Percentiles rank a stretch among this genome's conserved stretches.
These are phyloP conservation scores for Colletotrichum australisinense DNA, from an alignment of 2,329 filamentous ascomycete species.

Conservation along the genomic window DNA sequence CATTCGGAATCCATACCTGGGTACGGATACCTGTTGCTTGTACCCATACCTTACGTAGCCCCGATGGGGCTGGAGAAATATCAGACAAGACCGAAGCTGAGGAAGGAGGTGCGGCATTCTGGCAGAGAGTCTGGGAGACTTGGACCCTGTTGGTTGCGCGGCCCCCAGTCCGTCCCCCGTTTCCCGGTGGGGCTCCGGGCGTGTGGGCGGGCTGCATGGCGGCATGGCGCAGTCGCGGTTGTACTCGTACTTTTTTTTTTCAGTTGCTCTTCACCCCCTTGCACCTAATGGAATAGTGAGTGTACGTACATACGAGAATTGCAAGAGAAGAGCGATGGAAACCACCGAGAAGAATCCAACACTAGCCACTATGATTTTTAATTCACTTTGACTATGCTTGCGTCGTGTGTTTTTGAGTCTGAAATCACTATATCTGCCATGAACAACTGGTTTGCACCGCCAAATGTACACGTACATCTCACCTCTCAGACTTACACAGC, in stretches of 20 bases:
- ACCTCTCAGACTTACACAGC: slow-evolving; percentile 27
- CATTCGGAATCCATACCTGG: neutral
- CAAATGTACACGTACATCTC: slow-evolving; percentile 4
- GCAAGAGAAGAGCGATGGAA: neutral
- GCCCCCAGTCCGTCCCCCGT: slow-evolving; percentile 19
- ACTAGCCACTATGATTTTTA: neutral
- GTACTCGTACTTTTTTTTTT: neutral
- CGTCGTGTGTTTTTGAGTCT: neutral
- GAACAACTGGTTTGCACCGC: neutral
- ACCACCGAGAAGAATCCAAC: neutral
- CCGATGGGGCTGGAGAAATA: slow-evolving; percentile 13
- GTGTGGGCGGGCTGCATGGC: slow-evolving; percentile 33
- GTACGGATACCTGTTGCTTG: too few species aligned
- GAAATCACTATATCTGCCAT: too few species aligned
- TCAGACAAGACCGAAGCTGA: slow-evolving; percentile 11
- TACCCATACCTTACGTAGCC: neutral
- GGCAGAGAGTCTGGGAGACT: neutral
- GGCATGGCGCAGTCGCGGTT: slow-evolving; percentile 30
- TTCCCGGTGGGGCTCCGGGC: slow-evolving; percentile 22
- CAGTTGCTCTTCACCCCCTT: neutral
- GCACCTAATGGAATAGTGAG: neutral
- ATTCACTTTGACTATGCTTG: neutral
- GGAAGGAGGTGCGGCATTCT: neutral
- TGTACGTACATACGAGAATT: neutral
- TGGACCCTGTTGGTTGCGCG: slow-evolving; percentile 34